Evolutionary conservation across 805 yeast species (phyloP).

Genomic region (Saccharomycopsis babjevae): DNA sequence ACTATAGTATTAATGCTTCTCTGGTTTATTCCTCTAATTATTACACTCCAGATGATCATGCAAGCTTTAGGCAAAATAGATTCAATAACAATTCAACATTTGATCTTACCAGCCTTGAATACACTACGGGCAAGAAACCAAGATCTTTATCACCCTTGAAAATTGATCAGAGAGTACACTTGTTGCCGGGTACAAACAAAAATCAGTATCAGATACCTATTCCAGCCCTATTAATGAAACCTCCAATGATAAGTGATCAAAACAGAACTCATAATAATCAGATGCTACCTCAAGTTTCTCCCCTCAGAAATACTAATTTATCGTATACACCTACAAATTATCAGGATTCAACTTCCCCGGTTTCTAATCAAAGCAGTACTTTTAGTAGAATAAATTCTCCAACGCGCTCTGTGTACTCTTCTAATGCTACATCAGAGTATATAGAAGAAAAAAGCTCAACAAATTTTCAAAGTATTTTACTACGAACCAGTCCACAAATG

Average conservation of each 20-base stretch:
- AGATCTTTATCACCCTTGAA: conserved; percentile 9
- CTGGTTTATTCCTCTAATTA: neutral
- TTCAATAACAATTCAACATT: conserved; percentile 3
- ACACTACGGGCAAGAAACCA: neutral
- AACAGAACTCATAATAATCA: neutral
- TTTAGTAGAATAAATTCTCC: neutral
- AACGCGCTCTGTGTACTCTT: neutral
- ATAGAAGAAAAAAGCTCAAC: neutral
- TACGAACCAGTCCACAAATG: neutral
- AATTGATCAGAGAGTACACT: neutral
- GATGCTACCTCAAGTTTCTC: neutral
- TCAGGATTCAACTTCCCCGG: neutral
- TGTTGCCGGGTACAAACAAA: conserved; percentile 1
- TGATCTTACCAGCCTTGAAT: conserved; percentile 6
- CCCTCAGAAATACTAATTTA: neutral
- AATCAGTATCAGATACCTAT: conserved; percentile 12
- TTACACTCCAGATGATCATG: neutral
- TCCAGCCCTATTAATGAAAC: conserved; percentile 7
- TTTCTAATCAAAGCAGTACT: neutral
- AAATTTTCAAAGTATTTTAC: neutral
- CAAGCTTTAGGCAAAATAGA: neutral
- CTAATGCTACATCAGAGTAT: neutral
- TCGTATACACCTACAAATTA: neutral
- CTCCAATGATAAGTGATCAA: conserved; percentile 13
- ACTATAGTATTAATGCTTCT: neutral